Percentiles rank a stretch among this genome's conserved stretches.
Conservation (phyloP, 805 yeast species). For the Cyberlindnera sargentensis region DNA sequence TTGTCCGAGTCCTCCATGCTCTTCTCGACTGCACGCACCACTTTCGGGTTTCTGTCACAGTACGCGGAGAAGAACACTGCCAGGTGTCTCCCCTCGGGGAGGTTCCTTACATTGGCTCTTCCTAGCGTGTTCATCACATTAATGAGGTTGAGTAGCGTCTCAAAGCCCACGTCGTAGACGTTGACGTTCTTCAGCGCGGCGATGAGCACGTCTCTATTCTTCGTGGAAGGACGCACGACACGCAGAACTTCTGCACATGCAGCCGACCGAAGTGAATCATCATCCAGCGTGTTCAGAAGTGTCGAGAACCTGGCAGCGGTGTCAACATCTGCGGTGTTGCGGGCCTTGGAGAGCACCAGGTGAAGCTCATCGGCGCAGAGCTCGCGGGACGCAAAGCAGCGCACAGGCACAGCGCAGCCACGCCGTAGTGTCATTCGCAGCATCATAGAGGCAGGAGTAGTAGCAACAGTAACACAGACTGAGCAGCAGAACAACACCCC, state of each 20-base stretch:
- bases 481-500: too few species aligned
- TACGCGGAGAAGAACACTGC: background rate
- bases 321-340: background rate
- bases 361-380: background rate
- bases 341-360: background rate
- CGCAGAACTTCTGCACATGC: background rate
- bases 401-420: too few species aligned
- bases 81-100: background rate
- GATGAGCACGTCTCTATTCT: background rate
- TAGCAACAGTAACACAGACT: too few species aligned
- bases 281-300: background rate
- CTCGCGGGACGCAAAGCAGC: background rate
- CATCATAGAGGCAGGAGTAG: too few species aligned
- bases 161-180: background rate
- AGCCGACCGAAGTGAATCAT: background rate
- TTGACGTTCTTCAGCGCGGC: background rate
- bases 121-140: background rate
- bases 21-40: background rate
- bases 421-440: too few species aligned
- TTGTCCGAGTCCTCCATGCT: background rate
- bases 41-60: background rate
- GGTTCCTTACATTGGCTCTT: background rate
- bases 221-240: background rate
- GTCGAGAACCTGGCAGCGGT: background rate
- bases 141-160: background rate